Base-by-base conservation (phyloP, 495 filamentous ascomycete genomes). In the Penicillium paradoxum region DNA sequence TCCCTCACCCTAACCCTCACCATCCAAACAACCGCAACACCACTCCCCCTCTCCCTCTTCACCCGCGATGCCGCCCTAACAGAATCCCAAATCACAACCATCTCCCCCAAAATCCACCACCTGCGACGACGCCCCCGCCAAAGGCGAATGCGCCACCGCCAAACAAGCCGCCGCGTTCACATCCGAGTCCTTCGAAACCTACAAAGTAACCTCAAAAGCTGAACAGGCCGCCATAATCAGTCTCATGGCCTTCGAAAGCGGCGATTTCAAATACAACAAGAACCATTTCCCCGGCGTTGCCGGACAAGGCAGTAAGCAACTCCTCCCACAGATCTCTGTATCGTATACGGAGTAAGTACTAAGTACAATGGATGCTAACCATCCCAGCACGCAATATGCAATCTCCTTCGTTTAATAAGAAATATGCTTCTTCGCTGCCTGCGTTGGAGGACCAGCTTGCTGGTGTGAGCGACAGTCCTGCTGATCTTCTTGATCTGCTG, bases 381-480 rank as follows among this genome's bases (percentile, higher is more conserved):
- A 38, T 4, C 6, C 13, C 36, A 73, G 64, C 89, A 0, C 78
- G 84, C 19, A 90, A 90, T 65, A 91, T 93, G 89, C 85, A 89
- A 75, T 76, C 71, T 49, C 68, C 76, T 14, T 48, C 66, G 8
- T 87, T 65, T 72, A 84, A 88, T 68, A 54, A 75, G 6, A 38
- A 77, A 64, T 95, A 91, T 64, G 88, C 83, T 8, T 44, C 68
- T 3, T 81, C 76, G 7, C 72, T 88, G 44, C 70, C 76, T 0
- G 79, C 58, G 0, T 63, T 89, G 0, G 57, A 56, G 6, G 63
- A 56, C 32, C 49, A 76, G 39, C 51, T 81, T 4, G 27, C 63
- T 0, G 46, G 45, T n/a, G 70, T 79, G 21, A 46, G 61, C 15
- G 48, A 60, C 61, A 61, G 71, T 25, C 62, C 73, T 9, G 76